Evolutionary conservation across 768 basidiomycete species (phyloP), one percentile per base, ranked within the genome.

Genomic region (Rhodotorula toruloides): DNA sequence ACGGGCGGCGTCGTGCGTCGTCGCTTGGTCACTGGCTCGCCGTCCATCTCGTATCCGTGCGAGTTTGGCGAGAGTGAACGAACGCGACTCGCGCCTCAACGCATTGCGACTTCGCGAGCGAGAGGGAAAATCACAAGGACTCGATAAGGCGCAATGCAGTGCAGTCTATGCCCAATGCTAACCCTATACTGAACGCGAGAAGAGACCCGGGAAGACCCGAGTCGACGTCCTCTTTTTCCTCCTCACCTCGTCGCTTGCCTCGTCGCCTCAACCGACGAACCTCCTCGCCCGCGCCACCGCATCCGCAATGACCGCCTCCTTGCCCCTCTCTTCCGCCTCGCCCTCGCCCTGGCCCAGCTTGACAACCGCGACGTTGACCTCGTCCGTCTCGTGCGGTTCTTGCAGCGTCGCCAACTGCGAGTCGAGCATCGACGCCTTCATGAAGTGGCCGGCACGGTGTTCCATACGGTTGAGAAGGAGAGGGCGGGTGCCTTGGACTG

Each of bases 361-460:
- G 31, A 74, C 64, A 0, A 57, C 54, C 14, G 61, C 61, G 34
- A 75, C 71, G 46, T 63, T 50, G 11, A 50, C 55, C 48, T 71
- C 62, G 48, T 65, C 64, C 44, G 61, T 54, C 49, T 68, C 62
- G 47, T 79, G 79, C 0, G 90, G 90, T 60, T 79, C 80, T 78
- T 91, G 87, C 71, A 92, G 74, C 49, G 87, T 85, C 14, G 75
- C 76, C 72, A 91, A 72, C 79, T 93, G 91, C 68, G 87, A 86
- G 56, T 86, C 86, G 71, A 93, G 79, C 91, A 92, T 90, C 7
- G 73, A 75, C 29, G 84, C 83, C 78, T 90, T 90, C 86, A 92
- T 89, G 71, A 87, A 93, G 76, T 93, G 91, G 0, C 85, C 86
- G 47, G 81, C 71, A 42, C 90, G 80, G 44, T 80, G 79, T 77